phyloP scores from a whole-genome alignment of 2,329 filamentous ascomycete species.

The Xylariaceae sp. region DNA sequence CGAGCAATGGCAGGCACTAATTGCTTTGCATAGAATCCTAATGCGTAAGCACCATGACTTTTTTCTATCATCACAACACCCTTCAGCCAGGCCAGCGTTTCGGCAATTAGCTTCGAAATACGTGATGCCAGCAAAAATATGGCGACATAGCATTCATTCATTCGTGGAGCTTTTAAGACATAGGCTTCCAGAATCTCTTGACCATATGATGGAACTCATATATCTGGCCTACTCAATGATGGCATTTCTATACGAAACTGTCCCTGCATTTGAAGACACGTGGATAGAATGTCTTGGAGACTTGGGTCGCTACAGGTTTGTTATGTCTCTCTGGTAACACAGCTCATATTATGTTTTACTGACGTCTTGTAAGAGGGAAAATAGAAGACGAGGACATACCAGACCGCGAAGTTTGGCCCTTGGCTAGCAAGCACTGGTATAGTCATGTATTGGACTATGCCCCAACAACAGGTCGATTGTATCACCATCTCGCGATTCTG shows the following conservation, averaged over 20 bases:
- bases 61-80: constrained; percentile 82
- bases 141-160: constrained; percentile 84
- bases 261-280: constrained; percentile 76
- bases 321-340: background rate
- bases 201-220: constrained; percentile 40
- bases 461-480: too few species aligned
- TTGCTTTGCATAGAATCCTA: constrained; percentile 74
- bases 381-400: too few species aligned
- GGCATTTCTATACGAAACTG: constrained; percentile 78
- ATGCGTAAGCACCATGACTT: constrained; percentile 82
- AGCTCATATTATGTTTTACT: too few species aligned
- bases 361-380: too few species aligned
- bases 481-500: too few species aligned
- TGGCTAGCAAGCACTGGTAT: too few species aligned
- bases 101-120: constrained; percentile 72
- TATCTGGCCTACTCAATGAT: constrained; percentile 92
- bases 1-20: constrained; percentile 80
- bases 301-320: constrained; percentile 45
- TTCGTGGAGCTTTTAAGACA: constrained; percentile 75
- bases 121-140: constrained; percentile 88
- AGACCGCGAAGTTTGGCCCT: too few species aligned
- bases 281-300: constrained; percentile 94
- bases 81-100: constrained; percentile 66
- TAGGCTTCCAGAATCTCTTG: constrained; percentile 69
- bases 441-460: too few species aligned